Evolutionary conservation across 768 basidiomycete species (phyloP).

Genomic region (Pleurotus ostreatus): DNA sequence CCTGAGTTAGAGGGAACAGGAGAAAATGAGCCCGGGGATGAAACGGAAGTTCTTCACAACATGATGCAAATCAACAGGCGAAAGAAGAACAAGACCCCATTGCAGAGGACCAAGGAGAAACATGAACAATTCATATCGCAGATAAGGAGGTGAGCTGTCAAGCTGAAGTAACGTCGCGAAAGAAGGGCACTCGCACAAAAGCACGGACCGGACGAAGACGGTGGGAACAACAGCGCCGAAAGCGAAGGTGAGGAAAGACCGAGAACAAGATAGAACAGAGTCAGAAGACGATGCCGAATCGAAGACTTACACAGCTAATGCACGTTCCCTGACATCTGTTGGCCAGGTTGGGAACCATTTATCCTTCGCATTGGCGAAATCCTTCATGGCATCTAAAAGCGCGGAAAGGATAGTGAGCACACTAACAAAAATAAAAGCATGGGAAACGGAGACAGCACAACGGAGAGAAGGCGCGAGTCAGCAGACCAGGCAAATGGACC

Average conservation of each 20-base stretch:
- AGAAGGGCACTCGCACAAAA: too few species aligned
- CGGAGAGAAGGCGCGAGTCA: not conserved
- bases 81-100: too few species aligned
- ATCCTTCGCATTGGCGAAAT: conserved; percentile 52
- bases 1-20: not conserved
- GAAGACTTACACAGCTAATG: conserved; percentile 61
- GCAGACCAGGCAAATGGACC: too few species aligned
- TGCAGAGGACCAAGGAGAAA: too few species aligned
- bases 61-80: too few species aligned
- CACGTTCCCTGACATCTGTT: conserved; percentile 50
- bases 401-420: not conserved
- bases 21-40: not conserved
- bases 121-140: too few species aligned
- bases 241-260: not conserved
- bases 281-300: not conserved
- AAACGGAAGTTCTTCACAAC: too few species aligned
- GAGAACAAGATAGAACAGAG: not conserved
- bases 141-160: too few species aligned
- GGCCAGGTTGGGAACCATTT: conserved; percentile 81
- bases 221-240: not conserved
- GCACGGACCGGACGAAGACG: not conserved
- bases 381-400: conserved; percentile 51
- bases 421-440: too few species aligned
- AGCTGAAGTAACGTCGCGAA: too few species aligned
- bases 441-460: not conserved